Conservation (phyloP, 805 yeast species). For the Lachancea cidri region DNA sequence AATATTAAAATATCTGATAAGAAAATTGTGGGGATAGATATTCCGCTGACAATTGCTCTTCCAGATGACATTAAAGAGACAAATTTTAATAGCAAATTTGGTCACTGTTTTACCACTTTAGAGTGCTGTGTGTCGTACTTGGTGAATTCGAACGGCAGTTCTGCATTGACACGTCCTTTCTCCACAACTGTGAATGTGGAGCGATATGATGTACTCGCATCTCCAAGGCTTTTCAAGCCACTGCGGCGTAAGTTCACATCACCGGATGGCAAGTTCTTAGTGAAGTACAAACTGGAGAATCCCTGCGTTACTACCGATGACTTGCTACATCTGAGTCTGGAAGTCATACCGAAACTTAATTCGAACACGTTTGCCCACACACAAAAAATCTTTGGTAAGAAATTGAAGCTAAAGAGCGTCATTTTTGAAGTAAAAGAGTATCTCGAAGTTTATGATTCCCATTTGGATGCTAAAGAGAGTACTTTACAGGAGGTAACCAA, state of each 20-base stretch:
- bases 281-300: conserved; percentile 44
- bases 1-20: conserved; percentile 36
- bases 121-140: conserved; percentile 28
- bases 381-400: conserved; percentile 23
- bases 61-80: conserved; percentile 51
- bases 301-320: conserved; percentile 60
- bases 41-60: conserved; percentile 54
- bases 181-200: conserved; percentile 44
- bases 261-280: conserved; percentile 43
- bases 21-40: conserved; percentile 48
- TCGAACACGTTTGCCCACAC: conserved; percentile 11
- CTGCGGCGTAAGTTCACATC: conserved; percentile 41
- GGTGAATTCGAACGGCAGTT: not conserved
- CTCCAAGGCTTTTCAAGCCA: conserved; percentile 51
- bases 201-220: conserved; percentile 52
- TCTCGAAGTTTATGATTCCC: conserved; percentile 45
- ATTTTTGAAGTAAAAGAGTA: conserved; percentile 48
- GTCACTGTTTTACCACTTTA: conserved; percentile 43
- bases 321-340: conserved; percentile 35
- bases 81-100: conserved; percentile 43
- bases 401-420: conserved; percentile 40
- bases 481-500: conserved; percentile 35
- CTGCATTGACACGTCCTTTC: conserved; percentile 14
- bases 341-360: conserved; percentile 38
- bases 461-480: conserved; percentile 43